A percentile compares a stretch with the other conserved stretches of the same genome.
phyloP scores from a whole-genome alignment of 2,329 filamentous ascomycete species.

The Tolypocladium endophyticum region DNA sequence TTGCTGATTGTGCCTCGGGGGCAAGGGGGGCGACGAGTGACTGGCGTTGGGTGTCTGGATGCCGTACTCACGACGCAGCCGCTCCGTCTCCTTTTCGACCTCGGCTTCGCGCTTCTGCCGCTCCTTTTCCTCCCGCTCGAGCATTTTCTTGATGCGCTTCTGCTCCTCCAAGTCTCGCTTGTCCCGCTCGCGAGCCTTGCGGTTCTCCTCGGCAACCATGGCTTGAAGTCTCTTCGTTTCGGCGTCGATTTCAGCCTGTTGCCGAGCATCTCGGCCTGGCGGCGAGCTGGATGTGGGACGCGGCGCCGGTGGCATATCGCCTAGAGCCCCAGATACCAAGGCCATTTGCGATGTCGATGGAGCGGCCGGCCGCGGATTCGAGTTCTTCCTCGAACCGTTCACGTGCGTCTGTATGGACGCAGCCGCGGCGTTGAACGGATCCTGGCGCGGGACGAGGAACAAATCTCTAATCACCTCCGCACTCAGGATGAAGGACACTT shows the following conservation, averaged over 20 bases:
- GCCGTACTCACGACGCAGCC: constrained; percentile 60
- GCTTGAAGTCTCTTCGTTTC: constrained; percentile 66
- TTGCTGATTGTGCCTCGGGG: constrained; percentile 14
- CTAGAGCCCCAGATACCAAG: constrained; percentile 28
- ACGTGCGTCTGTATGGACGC: constrained; percentile 1
- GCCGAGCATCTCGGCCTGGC: constrained; percentile 12
- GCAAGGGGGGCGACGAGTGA: constrained; percentile 21
- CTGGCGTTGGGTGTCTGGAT: constrained; percentile 33
- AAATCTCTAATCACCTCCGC: constrained; percentile 57
- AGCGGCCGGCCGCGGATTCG: constrained; percentile 15
- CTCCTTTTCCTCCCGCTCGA: constrained; percentile 56
- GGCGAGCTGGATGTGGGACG: constrained; percentile 5
- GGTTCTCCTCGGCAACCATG: constrained; percentile 39
- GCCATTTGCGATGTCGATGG: constrained; percentile 14
- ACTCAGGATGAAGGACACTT: constrained; percentile 62
- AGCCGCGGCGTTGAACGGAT: constrained; percentile 63
- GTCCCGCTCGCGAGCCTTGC: constrained; percentile 43
- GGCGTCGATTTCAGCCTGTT: constrained; percentile 46
- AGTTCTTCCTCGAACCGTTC: neutral
- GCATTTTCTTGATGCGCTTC: constrained; percentile 50
- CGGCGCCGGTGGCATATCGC: constrained; percentile 12
- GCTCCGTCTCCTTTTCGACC: constrained; percentile 73
- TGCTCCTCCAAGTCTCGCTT: constrained; percentile 44
- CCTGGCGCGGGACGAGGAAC: constrained; percentile 52
- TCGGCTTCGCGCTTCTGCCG: constrained; percentile 41